Conservation (phyloP, 805 yeast species). For the Candida taoyuanica region DNA sequence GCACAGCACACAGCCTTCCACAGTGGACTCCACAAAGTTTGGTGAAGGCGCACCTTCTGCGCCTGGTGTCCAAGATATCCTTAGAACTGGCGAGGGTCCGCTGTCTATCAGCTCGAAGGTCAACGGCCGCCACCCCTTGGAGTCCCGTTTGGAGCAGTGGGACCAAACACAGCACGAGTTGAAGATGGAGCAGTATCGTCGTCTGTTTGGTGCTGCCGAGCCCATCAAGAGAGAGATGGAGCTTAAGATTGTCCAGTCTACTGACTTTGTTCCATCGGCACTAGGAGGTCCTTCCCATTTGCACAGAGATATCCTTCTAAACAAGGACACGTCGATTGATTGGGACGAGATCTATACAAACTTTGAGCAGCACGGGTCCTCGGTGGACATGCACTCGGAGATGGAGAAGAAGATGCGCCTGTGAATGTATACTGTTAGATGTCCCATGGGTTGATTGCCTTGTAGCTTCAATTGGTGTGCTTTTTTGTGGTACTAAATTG, state of each 20-base stretch:
- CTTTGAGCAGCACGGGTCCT: constrained; percentile 32
- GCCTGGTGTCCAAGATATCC: constrained; percentile 64
- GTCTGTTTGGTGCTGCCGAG: constrained; percentile 88
- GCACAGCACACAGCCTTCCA: constrained; percentile 37
- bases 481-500: no score
- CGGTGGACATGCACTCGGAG: constrained; percentile 61
- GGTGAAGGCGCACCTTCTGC: constrained; percentile 56
- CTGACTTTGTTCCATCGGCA: constrained; percentile 63
- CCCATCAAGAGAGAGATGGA: constrained; percentile 94
- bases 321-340: constrained; percentile 72
- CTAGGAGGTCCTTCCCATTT: constrained; percentile 55
- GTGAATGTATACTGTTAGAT: neutral
- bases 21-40: constrained; percentile 47
- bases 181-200: constrained; percentile 71
- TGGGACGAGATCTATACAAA: constrained; percentile 90
- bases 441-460: no score
- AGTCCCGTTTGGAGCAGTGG: constrained; percentile 73
- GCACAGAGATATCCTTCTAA: constrained; percentile 74
- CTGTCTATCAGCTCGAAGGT: constrained; percentile 48
- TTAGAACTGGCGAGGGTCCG: constrained; percentile 63
- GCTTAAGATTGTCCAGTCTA: constrained; percentile 59
- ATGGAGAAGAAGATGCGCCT: constrained; percentile 53
- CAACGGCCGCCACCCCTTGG: constrained; percentile 83
- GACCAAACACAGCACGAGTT: constrained; percentile 66
- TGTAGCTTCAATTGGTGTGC: no score